A percentile compares a stretch with the other conserved stretches of the same genome.
These are phyloP conservation scores for Copromyces sp. DNA, from an alignment of 495 filamentous ascomycete species.

Conservation along the genomic window DNA sequence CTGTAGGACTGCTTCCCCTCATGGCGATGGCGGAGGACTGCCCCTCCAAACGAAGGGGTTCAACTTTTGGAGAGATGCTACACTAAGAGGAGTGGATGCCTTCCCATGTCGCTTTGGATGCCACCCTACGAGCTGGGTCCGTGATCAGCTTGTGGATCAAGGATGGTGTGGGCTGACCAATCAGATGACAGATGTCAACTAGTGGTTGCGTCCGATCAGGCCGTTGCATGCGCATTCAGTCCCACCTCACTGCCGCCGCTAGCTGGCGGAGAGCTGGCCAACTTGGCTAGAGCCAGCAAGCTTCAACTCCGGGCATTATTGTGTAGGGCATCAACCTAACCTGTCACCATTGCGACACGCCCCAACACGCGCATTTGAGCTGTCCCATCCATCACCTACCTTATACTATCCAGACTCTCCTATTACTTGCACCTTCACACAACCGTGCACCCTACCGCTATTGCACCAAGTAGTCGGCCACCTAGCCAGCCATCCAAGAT, in stretches of 20 bases:
- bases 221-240: background rate
- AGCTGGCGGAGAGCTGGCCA: background rate
- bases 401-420: background rate
- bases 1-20: background rate
- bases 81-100: background rate
- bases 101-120: slow-evolving; percentile 2
- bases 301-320: background rate
- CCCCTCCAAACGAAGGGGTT: background rate
- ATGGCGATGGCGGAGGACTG: background rate
- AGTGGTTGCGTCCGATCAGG: background rate
- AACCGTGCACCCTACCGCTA: background rate
- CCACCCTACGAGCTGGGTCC: slow-evolving; percentile 9
- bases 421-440: background rate
- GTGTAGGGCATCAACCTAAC: background rate
- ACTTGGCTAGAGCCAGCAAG: background rate
- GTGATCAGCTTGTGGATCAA: slow-evolving; percentile 12
- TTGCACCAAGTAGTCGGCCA: background rate
- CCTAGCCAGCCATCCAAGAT: background rate
- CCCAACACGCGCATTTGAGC: background rate
- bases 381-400: background rate
- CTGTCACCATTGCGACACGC: background rate
- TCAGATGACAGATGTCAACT: background rate
- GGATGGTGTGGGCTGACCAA: background rate
- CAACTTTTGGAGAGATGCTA: background rate
- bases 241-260: background rate